Conservation (phyloP, 345 rosid species). For the Jatropha curcas region DNA sequence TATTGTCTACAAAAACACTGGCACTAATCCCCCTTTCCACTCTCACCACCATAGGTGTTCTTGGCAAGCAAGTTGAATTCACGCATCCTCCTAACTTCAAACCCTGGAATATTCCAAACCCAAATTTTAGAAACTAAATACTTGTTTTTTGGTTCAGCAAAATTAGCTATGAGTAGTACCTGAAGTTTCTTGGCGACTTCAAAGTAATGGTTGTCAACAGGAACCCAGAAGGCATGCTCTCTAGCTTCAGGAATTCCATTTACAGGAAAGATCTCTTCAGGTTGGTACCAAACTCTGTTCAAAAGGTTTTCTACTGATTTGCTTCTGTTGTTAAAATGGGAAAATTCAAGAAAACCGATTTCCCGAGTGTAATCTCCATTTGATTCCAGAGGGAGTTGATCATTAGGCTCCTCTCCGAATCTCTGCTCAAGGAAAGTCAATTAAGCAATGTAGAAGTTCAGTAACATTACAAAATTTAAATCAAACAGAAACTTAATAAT, state of each 20-base stretch:
- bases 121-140: not conserved
- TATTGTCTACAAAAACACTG: constrained; percentile 56
- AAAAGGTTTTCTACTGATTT: constrained; percentile 41
- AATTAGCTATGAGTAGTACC: constrained; percentile 31
- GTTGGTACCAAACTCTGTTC: constrained; percentile 73
- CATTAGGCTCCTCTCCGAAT: constrained; percentile 53
- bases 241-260: constrained; percentile 67
- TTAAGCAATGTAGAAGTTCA: too few species aligned
- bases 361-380: constrained; percentile 66
- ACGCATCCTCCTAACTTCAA: constrained; percentile 50
- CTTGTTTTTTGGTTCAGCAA: too few species aligned
- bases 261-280: constrained; percentile 69
- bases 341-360: constrained; percentile 52
- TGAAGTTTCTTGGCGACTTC: constrained; percentile 41
- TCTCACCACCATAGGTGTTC: constrained; percentile 47
- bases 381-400: constrained; percentile 58
- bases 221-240: constrained; percentile 63
- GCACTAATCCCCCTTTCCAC: constrained; percentile 61
- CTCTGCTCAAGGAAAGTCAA: constrained; percentile 35
- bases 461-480: too few species aligned
- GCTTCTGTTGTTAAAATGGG: constrained; percentile 32
- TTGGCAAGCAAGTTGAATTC: constrained; percentile 62
- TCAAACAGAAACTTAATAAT: too few species aligned
- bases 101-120: constrained; percentile 30
- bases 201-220: constrained; percentile 50